Evolutionary conservation across 768 basidiomycete genomes (phyloP), one percentile per base, ranked within the genome.

Genomic region (Rhizopogon vulgaris): DNA sequence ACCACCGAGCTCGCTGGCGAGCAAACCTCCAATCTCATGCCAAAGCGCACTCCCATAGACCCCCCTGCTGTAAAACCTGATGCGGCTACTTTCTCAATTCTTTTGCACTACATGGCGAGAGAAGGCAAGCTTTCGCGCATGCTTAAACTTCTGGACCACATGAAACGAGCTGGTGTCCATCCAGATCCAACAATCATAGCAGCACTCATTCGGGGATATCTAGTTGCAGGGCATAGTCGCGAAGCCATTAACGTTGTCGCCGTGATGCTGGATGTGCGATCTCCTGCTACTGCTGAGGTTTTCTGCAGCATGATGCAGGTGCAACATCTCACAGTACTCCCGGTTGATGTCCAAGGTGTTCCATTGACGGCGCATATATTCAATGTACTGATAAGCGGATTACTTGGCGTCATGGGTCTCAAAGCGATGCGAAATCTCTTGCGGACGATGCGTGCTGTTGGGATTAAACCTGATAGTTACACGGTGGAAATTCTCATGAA

Each of bases 121-220:
- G 71, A 69, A 36, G 68, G 68, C 30, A 73, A 81, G 57, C 66
- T 79, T 38, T 56, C 71, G 17, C 71, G 71, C 40, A 76, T 80
- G 8, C 60, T 78, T 51, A 63, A 68, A 24, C 66, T 84, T 41
- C 66, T 81, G 48, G 64, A 74, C 32, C 70, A 69, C 27, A 82
- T 86, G 77, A 57, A 69, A 38, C 46, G 61, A 14, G 59, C 64
- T 15, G 72, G 71, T 28, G 64, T 82, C 51, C 58, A 58, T 34
- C 74, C 80, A 10, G 79, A 84, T 45, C 56, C 72, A 22, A 69
- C 69, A 22, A 69, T 76, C 5, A 65, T 78, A 12, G 73, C 78
- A 25, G 77, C 85, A 3, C 71, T 89, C 27, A 69, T 87, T 34
- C 75, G 78, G 51, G 74, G 77, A n/a, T 78, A 81, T 58, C 80